Evolutionary conservation across 495 filamentous ascomycete species (phyloP), one percentile per base, ranked within the genome.

Genomic region (Aspergillus sclerotioniger): DNA sequence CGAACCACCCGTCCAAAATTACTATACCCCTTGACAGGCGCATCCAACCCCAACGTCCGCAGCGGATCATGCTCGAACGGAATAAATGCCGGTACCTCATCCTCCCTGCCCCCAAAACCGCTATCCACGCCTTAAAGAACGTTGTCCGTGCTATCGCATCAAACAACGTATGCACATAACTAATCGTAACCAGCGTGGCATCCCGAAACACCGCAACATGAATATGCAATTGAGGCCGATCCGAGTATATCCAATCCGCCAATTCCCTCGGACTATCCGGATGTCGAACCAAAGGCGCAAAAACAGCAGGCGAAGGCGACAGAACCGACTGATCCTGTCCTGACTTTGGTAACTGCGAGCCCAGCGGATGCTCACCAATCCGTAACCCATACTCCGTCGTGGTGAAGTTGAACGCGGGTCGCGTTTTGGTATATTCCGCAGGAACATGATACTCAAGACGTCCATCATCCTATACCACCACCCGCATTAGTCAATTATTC

Each of bases 221-320:
- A n/a, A 84, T 65, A 20, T 70, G 62, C 13, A 82, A 63, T 61
- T 78, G 79, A 12, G 81, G 80, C 13, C 59, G 56, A 62, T 84
- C 81, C 0, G 62, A 58, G 50, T 74, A 71, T 21, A 80, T 21
- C 56, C 72, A 82, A 52, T 82, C 80, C 17, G 31, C 59, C 29
- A 74, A 62, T 3, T 51, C 56, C 3, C 25, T 44, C 0, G 73
- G 73, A 17, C 47, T 54, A 3, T 64, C 67, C 1, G 54, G 15
- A 20, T 63, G 58, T 53, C 55, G 62, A 16, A 65, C 62, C 17
- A 76, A 44, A 4, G 58, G 37, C 0, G 59, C 60, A 8, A 71
- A 58, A 6, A 58, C 54, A 6, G 67, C 63, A 0, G 69, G 60
- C 31, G 67, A 60, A n/a, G 52, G 61, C 8, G 67, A 56, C 2